A percentile compares a stretch with the other conserved stretches of the same genome.
These are phyloP conservation scores for Purshia tridentata DNA, from an alignment of 306 rosid genomes.

Conservation along the genomic window DNA sequence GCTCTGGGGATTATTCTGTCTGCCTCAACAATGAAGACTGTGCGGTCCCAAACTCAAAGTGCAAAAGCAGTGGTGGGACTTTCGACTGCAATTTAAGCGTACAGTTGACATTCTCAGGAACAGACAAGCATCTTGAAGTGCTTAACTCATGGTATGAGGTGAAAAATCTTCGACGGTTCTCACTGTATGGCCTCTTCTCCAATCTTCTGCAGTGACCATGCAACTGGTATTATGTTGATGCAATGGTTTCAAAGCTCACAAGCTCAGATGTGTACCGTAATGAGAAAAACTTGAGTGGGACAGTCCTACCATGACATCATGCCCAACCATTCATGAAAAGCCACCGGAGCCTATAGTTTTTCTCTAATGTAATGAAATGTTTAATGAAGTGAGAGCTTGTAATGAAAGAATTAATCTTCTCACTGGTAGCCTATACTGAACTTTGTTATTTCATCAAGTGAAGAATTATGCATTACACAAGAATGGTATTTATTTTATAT, in stretches of 20 bases:
- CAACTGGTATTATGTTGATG: neutral
- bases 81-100: constrained; percentile 60
- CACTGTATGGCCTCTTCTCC: constrained; percentile 59
- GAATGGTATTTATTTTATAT: neutral
- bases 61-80: constrained; percentile 49
- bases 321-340: too few species aligned
- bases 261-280: neutral
- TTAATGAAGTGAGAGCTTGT: neutral
- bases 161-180: constrained; percentile 52
- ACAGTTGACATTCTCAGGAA: constrained; percentile 82
- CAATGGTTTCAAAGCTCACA: neutral
- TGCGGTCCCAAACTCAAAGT: constrained; percentile 58
- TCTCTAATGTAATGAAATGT: neutral
- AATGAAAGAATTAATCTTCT: neutral
- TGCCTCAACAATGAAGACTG: constrained; percentile 73
- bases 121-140: constrained; percentile 69
- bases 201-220: constrained; percentile 26
- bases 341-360: too few species aligned
- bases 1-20: constrained; percentile 41
- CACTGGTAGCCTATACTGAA: neutral
- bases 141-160: constrained; percentile 92
- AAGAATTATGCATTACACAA: neutral
- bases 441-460: neutral
- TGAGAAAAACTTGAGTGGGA: neutral
- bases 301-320: too few species aligned